Evolutionary conservation across 768 basidiomycete genomes (phyloP), one percentile per base, ranked within the genome.

Genomic region (Collybiopsis confluens): DNA sequence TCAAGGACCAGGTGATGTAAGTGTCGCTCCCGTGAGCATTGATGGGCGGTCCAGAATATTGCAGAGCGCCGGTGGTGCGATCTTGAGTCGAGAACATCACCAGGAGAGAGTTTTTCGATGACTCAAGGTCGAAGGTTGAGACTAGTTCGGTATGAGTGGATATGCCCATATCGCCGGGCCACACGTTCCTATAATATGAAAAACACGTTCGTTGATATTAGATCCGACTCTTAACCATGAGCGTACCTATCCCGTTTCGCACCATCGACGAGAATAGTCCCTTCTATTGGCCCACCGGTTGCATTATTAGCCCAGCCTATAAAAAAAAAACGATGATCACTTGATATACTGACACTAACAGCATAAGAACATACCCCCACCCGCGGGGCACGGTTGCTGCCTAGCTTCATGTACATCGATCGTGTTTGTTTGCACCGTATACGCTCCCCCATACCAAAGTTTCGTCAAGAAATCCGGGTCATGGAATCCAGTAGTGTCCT

Each of bases 371-470:
- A 16, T 49, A 65, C 64, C 64, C 16, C 27, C 28, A 16, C 59
- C 58, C 16, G 42, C 36, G 18, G 68, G 65, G 51, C 70, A 69
- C 11, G 67, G 69, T 33, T 64, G 63, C 49, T 67, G 66, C 18
- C 70, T 61, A 16, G 70, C 70, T 54, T 72, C 60, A 44, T 70
- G 63, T 0, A 61, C 59, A 54, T 72, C 70, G 30, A 81, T 76
- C 0, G 77, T 81, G 55, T 80, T 79, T 2, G 80, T 81, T 58
- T 82, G 81, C 2, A 82, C 79, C 0, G 82, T 84, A 59, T 84
- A 84, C 2, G 80, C 81, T 4, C 81, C 82, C 0, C 80, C 73
- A 60, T 81, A 82, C 81, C 82, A 82, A 2, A 81, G 52, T 61
- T 81, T 83, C 0, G 78, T 82, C 60, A 82, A 55, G 52, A 83